A percentile compares a stretch with the other conserved stretches of the same genome.
phyloP scores from a whole-genome alignment of 495 filamentous ascomycete genomes.

The Daldinia caldariorum region DNA sequence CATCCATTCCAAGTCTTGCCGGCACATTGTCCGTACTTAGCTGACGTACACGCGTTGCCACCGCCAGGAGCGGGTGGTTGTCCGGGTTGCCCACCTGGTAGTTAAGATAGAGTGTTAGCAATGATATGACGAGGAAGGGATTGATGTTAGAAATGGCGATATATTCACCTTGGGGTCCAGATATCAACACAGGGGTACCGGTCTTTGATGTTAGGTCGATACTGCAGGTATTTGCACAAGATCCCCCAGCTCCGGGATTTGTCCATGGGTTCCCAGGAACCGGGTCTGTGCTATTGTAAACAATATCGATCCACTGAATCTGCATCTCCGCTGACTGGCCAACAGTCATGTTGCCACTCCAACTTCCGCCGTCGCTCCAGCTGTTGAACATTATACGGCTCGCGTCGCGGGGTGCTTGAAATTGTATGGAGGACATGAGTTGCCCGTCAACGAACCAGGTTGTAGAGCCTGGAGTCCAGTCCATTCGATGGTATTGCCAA shows the following conservation, averaged over 20 bases:
- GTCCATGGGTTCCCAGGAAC: slow-evolving; percentile 25
- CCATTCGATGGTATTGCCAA: slow-evolving; percentile 76
- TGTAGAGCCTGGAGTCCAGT: slow-evolving; percentile 67
- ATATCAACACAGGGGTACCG: slow-evolving; percentile 58
- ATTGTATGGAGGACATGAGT: slow-evolving; percentile 65
- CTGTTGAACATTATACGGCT: slow-evolving; percentile 73
- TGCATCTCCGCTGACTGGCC: slow-evolving; percentile 69
- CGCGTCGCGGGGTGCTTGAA: slow-evolving; percentile 67
- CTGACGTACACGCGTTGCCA: slow-evolving; percentile 37
- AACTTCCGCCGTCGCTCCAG: slow-evolving; percentile 78
- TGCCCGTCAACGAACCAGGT: slow-evolving; percentile 71
- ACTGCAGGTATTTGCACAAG: slow-evolving; percentile 58
- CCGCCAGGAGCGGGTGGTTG: slow-evolving; percentile 12
- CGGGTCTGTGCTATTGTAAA: slow-evolving; percentile 66
- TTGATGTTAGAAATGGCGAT: background rate
- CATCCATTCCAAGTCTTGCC: slow-evolving; percentile 55
- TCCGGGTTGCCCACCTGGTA: slow-evolving; percentile 10
- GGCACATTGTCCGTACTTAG: slow-evolving; percentile 59
- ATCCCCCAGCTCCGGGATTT: slow-evolving; percentile 37
- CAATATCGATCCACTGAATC: slow-evolving; percentile 78
- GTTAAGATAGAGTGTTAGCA: slow-evolving; percentile 7
- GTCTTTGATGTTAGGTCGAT: slow-evolving; percentile 57
- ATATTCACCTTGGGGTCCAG: slow-evolving; percentile 43
- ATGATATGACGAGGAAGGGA: background rate
- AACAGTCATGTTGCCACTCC: slow-evolving; percentile 75